These are phyloP conservation scores for Aureobasidium leucospermi DNA, from an alignment of 2,329 filamentous ascomycete genomes.

Conservation along the genomic window DNA sequence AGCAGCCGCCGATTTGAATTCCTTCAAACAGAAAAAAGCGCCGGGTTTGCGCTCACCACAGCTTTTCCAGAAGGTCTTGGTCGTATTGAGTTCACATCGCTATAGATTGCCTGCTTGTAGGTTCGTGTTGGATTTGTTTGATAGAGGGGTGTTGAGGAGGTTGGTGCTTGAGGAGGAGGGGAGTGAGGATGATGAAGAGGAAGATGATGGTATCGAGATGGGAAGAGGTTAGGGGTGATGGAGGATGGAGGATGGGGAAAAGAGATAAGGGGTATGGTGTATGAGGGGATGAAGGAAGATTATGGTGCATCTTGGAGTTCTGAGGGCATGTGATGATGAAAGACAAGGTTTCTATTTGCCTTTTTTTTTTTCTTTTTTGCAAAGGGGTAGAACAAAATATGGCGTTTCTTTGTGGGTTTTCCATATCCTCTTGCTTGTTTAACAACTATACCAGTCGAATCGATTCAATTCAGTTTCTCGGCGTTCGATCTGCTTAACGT, in stretches of 20 bases:
- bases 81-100: constrained; percentile 78
- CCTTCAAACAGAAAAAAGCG: constrained; percentile 66
- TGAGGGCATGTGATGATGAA: background rate
- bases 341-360: too few species aligned
- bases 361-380: too few species aligned
- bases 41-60: constrained; percentile 66
- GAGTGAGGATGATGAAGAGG: background rate
- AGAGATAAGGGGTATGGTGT: background rate
- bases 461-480: too few species aligned
- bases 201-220: background rate
- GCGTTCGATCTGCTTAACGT: too few species aligned
- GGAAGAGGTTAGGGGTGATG: background rate
- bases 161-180: constrained; percentile 73
- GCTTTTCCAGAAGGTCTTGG: constrained; percentile 80
- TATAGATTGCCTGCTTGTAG: constrained; percentile 81
- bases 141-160: constrained; percentile 75
- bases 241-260: background rate
- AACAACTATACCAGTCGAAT: too few species aligned
- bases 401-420: too few species aligned
- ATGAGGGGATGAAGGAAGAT: background rate
- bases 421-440: too few species aligned
- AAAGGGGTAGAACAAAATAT: too few species aligned
- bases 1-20: constrained; percentile 69
- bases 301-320: background rate
- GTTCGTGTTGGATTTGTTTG: constrained; percentile 89